A percentile compares a stretch with the other conserved stretches of the same genome.
Evolutionary conservation across 2,329 filamentous ascomycete species (phyloP).

Genomic region (Sporothrix variecibatus): DNA sequence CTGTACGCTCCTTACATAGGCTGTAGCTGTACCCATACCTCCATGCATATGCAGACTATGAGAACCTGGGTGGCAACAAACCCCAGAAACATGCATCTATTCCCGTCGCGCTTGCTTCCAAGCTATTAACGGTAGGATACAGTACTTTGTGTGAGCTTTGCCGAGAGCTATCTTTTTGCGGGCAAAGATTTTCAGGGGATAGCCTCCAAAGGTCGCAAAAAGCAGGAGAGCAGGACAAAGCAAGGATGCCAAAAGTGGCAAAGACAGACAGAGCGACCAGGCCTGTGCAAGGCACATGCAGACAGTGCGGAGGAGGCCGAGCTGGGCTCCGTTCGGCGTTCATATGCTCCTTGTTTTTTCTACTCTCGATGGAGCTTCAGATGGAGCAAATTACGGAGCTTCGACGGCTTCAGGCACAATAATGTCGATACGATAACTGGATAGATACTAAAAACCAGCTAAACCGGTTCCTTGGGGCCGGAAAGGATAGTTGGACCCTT

Average conservation of each 20-base stretch:
- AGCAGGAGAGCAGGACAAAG: not conserved
- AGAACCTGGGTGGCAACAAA: not conserved
- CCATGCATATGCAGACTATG: not conserved
- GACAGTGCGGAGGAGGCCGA: not conserved
- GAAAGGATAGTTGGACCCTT: not conserved
- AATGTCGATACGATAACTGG: not conserved
- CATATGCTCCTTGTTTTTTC: not conserved
- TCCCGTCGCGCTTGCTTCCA: not conserved
- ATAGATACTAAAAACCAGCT: not conserved
- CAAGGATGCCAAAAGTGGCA: not conserved
- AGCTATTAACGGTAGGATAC: not conserved
- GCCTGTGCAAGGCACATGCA: not conserved
- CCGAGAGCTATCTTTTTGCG: not conserved
- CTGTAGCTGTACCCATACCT: not conserved
- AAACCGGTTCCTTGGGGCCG: not conserved
- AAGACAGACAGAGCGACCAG: not conserved
- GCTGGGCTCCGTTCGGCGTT: conserved; percentile 3
- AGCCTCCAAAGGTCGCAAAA: not conserved
- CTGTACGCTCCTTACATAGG: not conserved
- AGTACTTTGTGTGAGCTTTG: not conserved
- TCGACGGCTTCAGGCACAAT: not conserved
- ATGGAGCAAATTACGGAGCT: conserved; percentile 1
- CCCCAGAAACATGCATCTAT: not conserved
- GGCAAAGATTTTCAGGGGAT: conserved; percentile 17
- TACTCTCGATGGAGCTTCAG: not conserved